A percentile compares a stretch with the other conserved stretches of the same genome.
phyloP scores from a whole-genome alignment of 2,329 filamentous ascomycete species.

The Colletotrichum musicola region DNA sequence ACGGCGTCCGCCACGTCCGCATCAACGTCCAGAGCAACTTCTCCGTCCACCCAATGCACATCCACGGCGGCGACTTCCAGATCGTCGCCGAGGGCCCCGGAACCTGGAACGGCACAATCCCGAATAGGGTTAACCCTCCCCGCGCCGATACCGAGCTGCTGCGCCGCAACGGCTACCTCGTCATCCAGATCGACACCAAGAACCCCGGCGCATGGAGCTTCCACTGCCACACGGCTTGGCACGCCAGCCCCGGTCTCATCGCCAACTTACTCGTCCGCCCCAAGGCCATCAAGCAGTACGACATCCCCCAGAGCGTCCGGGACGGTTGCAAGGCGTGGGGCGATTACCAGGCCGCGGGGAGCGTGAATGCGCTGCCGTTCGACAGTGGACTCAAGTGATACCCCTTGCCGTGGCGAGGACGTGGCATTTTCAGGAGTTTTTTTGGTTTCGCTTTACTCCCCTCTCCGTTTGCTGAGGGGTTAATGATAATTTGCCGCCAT shows the following conservation, averaged over 20 bases:
- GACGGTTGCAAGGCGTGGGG: conserved; percentile 28
- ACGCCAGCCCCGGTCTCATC: conserved; percentile 43
- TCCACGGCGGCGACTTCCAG: conserved; percentile 73
- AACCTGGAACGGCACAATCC: conserved; percentile 37
- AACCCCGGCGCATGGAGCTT: conserved; percentile 61
- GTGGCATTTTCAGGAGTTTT: background rate
- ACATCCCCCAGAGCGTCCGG: conserved; percentile 12
- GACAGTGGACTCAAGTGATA: conserved; percentile 29
- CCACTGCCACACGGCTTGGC: conserved; percentile 66
- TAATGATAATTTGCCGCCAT: too few species aligned
- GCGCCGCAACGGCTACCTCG: conserved; percentile 48
- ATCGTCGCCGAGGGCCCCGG: conserved; percentile 55
- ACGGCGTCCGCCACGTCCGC: conserved; percentile 56
- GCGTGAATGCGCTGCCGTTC: conserved; percentile 24
- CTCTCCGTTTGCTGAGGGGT: background rate
- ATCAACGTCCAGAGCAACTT: conserved; percentile 71
- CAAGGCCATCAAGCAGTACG: background rate
- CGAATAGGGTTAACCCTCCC: conserved; percentile 27
- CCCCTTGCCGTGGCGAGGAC: background rate
- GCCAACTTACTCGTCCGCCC: conserved; percentile 32
- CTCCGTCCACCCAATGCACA: conserved; percentile 71
- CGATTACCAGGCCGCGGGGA: conserved; percentile 3
- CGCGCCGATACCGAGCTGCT: conserved; percentile 31
- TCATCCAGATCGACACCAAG: conserved; percentile 59
- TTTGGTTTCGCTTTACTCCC: background rate